Conservation (phyloP, 2,329 filamentous ascomycete species). For the Colletotrichum truncatum region DNA sequence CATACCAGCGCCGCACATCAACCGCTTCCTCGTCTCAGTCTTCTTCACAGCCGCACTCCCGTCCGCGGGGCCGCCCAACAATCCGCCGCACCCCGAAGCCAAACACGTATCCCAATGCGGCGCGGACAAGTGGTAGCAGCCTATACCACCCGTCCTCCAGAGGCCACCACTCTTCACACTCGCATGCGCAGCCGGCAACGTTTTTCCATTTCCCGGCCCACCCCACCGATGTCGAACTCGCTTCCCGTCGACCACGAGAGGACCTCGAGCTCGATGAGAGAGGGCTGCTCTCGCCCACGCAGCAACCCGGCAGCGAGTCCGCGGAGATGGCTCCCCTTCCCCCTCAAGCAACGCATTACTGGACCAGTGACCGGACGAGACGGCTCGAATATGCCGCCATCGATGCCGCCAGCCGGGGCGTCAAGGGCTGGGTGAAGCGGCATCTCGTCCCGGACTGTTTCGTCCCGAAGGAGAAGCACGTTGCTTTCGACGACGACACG, state of each 20-base stretch:
- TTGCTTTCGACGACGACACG: constrained; percentile 69
- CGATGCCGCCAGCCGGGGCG: constrained; percentile 67
- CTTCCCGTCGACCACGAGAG: constrained; percentile 3
- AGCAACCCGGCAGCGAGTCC: constrained; percentile 26
- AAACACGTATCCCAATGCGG: constrained; percentile 34
- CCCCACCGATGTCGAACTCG: constrained; percentile 43
- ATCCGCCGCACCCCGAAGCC: constrained; percentile 52
- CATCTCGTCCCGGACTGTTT: constrained; percentile 70
- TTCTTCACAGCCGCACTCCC: constrained; percentile 37
- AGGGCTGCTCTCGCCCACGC: background rate
- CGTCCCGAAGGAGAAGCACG: constrained; percentile 57
- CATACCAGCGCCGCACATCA: constrained; percentile 45
- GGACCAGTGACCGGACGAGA: constrained; percentile 71
- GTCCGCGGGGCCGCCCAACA: constrained; percentile 49
- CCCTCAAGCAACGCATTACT: constrained; percentile 71
- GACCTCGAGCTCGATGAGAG: constrained; percentile 34
- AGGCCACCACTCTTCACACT: constrained; percentile 20
- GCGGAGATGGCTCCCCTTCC: constrained; percentile 43
- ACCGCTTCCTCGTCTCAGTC: constrained; percentile 38
- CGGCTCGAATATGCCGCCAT: constrained; percentile 74
- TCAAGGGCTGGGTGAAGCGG: constrained; percentile 68
- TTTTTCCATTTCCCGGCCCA: constrained; percentile 61
- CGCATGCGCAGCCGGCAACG: constrained; percentile 39
- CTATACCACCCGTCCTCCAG: constrained; percentile 21
- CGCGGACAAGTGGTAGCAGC: constrained; percentile 22